These are phyloP conservation scores for Begonia loranthoides DNA, from an alignment of 306 rosid genomes.

Conservation along the genomic window DNA sequence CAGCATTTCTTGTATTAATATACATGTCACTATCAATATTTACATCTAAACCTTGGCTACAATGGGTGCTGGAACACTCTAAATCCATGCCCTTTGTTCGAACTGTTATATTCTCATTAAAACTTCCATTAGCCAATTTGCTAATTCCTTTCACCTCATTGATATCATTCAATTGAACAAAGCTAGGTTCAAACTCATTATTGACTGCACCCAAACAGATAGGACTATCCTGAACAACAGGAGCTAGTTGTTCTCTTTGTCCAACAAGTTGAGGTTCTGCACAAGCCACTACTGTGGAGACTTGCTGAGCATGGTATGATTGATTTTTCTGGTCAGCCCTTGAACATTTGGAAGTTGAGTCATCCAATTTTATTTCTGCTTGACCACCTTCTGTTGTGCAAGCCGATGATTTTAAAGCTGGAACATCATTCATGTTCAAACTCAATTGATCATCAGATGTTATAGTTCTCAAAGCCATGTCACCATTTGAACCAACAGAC, in stretches of 20 bases:
- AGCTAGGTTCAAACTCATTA: constrained; percentile 36
- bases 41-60: constrained; percentile 81
- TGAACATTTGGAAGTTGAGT: constrained; percentile 18
- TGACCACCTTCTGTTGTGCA: constrained; percentile 24
- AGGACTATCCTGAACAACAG: constrained; percentile 24
- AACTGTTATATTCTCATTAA: constrained; percentile 34
- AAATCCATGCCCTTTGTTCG: constrained; percentile 44
- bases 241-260: constrained; percentile 27
- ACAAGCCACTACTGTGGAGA: constrained; percentile 22
- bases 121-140: constrained; percentile 45
- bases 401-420: constrained; percentile 19
- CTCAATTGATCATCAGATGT: constrained; percentile 20
- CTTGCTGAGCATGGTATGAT: constrained; percentile 28
- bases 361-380: constrained; percentile 42
- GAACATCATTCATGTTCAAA: constrained; percentile 35
- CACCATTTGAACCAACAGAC: constrained; percentile 56
- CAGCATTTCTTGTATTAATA: constrained; percentile 24
- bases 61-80: constrained; percentile 31
- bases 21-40: constrained; percentile 54
- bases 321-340: constrained; percentile 26
- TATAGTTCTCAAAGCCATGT: constrained; percentile 23
- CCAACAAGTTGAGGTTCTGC: constrained; percentile 29
- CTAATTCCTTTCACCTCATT: constrained; percentile 37
- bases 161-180: constrained; percentile 53
- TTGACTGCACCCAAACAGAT: constrained; percentile 27